phyloP scores from a whole-genome alignment of 1,139 yeast genomes.

The Debaryomyces udenii region DNA sequence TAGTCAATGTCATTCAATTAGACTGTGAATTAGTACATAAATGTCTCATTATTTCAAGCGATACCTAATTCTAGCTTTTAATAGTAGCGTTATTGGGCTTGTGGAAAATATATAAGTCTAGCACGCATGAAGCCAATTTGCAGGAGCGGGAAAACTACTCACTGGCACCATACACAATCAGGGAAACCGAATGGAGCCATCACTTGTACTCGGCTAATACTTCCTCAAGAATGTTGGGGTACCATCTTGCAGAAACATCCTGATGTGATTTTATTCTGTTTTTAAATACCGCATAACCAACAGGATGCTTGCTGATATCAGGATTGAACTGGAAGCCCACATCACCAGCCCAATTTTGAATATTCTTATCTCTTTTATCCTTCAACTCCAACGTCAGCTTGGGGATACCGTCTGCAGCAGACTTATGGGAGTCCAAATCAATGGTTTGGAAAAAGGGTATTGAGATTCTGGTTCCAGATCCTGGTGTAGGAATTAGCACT shows the following conservation, averaged over 20 bases:
- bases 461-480: constrained; percentile 55
- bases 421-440: constrained; percentile 46
- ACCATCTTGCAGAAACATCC: constrained; percentile 67
- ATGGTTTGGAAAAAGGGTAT: constrained; percentile 60
- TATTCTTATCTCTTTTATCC: constrained; percentile 40
- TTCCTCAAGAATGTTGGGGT: constrained; percentile 51
- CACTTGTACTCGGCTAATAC: constrained; percentile 22
- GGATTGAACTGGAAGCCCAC: constrained; percentile 56
- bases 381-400: constrained; percentile 33
- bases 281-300: constrained; percentile 63
- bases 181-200: neutral
- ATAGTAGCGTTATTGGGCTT: too few species aligned
- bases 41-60: too few species aligned
- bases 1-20: too few species aligned
- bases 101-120: too few species aligned
- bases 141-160: too few species aligned
- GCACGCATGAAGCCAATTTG: too few species aligned
- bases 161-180: too few species aligned
- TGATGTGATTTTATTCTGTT: constrained; percentile 69
- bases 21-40: too few species aligned
- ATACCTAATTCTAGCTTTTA: too few species aligned
- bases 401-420: constrained; percentile 36
- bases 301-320: constrained; percentile 44
- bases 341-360: constrained; percentile 44
- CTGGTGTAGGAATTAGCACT: constrained; percentile 57